phyloP scores from a whole-genome alignment of 2,329 filamentous ascomycete genomes.

The Aureobasidium sp. region DNA sequence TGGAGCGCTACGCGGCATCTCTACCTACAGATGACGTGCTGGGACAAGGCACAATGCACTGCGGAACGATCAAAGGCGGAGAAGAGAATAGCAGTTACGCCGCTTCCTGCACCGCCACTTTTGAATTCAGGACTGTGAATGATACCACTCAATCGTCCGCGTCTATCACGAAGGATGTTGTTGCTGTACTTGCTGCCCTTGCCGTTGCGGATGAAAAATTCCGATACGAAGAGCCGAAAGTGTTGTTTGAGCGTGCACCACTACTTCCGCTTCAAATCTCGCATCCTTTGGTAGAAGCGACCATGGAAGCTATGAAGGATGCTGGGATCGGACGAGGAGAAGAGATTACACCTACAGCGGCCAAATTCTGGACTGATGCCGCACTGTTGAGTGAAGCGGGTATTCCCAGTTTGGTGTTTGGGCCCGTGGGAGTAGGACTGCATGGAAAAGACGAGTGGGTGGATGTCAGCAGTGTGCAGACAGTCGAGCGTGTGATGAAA shows the following conservation, averaged over 20 bases:
- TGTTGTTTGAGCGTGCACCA: background rate
- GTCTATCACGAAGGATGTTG: background rate
- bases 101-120: background rate
- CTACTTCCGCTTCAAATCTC: background rate
- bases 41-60: constrained; percentile 4
- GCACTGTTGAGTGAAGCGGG: constrained; percentile 5
- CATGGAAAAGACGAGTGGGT: constrained; percentile 10
- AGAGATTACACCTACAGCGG: background rate
- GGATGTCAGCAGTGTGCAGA: background rate
- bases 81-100: constrained; percentile 9
- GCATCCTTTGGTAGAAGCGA: background rate
- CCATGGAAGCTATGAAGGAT: background rate
- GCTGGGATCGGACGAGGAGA: background rate
- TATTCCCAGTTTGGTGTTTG: background rate
- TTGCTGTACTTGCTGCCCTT: background rate
- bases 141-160: background rate
- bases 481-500: background rate
- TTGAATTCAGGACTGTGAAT: background rate
- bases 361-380: constrained; percentile 5
- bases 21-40: background rate
- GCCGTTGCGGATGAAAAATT: background rate
- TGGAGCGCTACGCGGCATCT: background rate
- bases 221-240: background rate
- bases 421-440: background rate
- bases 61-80: constrained; percentile 1